Base-by-base conservation (phyloP, 2,329 filamentous ascomycete species). In the Aureobasidium sp. region DNA sequence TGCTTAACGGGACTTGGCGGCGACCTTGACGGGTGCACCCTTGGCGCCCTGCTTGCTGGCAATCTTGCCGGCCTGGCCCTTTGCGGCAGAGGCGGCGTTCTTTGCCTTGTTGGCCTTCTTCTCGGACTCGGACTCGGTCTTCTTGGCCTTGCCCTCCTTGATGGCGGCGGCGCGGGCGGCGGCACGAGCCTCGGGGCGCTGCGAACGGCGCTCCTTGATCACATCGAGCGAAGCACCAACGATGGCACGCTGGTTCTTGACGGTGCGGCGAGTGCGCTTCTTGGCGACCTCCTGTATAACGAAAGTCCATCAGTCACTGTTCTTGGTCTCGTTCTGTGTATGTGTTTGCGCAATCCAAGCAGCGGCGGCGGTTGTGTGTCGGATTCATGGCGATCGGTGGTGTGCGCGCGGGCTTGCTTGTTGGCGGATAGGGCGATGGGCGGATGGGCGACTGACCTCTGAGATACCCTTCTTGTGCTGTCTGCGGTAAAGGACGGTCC, bases 91-190 rank as follows among this genome's bases (percentile, higher is more conserved):
- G 70, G 88, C 85, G 68, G 92, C 92, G 74, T 72, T 83, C 90
- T 97, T 97, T 74, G 94, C 94, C 91, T 99, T 99, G 82, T 97
- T 92, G 64, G 90, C 89, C 90, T 97, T 99, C 91, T 97, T 99
- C 79, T 86, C 87, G 77, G 86, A 89, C 80, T 90, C 87, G 66
- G 86, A 84, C 67, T 86, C 91, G 69, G 87, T 82, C 85, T 95
- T 96, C 91, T 97, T 97, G 79, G 96, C 92, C 89, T 99, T 99
- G 82, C 87, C 90, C 78, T 95, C 91, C 85, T 93, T 93, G 83
- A 97, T 92, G 78, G 94, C 93, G 72, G 87, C 83, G 71, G 84
- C 82, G 76, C 94, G 93, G 76, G 91, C 92, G 74, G 94, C 94
- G 73, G 86, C 84, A 78, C 94, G 92, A 77, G 91, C 93, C 84